Conservation (phyloP, 1,284 basidiomycete genomes). For the Veloboletus limbatus region DNA sequence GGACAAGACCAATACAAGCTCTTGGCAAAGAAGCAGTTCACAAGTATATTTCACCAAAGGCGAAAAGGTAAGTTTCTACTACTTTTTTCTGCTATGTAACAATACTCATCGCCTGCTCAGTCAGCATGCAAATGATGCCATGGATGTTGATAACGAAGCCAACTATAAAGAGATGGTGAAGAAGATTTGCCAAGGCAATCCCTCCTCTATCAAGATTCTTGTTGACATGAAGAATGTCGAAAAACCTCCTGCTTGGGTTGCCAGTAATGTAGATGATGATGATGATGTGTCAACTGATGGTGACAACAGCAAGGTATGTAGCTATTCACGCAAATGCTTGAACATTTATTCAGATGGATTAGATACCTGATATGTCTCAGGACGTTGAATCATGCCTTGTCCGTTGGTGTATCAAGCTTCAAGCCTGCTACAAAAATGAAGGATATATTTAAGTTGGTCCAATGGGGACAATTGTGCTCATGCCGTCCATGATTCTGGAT, state of each 20-base stretch:
- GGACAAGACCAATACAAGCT: too few relatives aligned
- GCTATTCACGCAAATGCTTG: neutral
- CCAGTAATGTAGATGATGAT: neutral
- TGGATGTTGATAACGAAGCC: constrained; percentile 11
- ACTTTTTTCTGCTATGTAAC: neutral
- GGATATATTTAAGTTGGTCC: constrained; percentile 2
- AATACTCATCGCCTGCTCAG: too few relatives aligned
- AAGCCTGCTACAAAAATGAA: constrained; percentile 2
- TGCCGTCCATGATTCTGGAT: constrained; percentile 6
- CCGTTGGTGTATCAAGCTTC: constrained; percentile 1
- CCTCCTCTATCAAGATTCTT: constrained; percentile 6
- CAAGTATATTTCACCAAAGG: too few relatives aligned
- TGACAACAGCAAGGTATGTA: neutral
- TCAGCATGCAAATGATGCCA: neutral
- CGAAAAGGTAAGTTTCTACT: too few relatives aligned
- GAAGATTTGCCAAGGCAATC: constrained; percentile 2
- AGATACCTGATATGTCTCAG: neutral
- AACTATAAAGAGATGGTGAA: constrained; percentile 17
- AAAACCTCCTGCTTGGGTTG: neutral
- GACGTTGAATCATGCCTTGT: neutral
- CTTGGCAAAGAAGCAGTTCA: too few relatives aligned
- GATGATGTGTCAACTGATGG: neutral
- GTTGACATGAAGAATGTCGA: constrained; percentile 19
- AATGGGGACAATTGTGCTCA: neutral
- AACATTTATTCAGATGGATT: neutral